Base-by-base conservation (phyloP, 495 filamentous ascomycete species). In the Aspergillus sclerotiicarbonarius region DNA sequence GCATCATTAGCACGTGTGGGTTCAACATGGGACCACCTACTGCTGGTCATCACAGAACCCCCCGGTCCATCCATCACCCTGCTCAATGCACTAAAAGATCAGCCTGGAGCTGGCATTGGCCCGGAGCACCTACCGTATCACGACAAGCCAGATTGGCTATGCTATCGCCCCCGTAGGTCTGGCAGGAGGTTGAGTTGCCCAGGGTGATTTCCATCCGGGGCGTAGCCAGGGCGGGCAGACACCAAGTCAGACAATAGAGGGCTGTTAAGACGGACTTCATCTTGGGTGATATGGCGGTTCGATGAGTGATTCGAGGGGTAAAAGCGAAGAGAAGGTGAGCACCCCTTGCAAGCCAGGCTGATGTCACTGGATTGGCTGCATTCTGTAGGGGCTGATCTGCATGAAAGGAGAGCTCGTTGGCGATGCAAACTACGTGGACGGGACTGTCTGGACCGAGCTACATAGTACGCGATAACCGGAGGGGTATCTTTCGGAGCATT, bases 31-130 rank as follows among this genome's bases (percentile, higher is more conserved):
- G 1, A 5, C 21, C 41, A 51, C 37, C 30, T 52, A 58, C 56
- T 45, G 47, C 47, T 45, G 16, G 19, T 31, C 18, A 33, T 58
- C 56, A 33, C 56, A 58, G 32, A 51, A 58, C 15, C 56, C 56
- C 46, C 56, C 56, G 6, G 20, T 58, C 56, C 56, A 58, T 15
- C 56, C 56, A 12, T 44, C 43, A 15, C 56, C 56, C 37, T 58
- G 56, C 7, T 12, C 39, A 44, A 46, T 51, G 16, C 56, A 58
- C 56, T 58, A 35, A 19, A 16, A 43, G 8, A 51, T 53, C n/a
- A 53, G 50, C 32, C 1, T 16, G n/a, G 12, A 25, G 15, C 25
- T 15, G 13, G 13, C 6, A 20, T 18, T 16, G 15, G 1, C 9
- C 9, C 18, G 10, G 5, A 52, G 5, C n/a, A 37, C 51, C 21